Conservation (phyloP, 768 basidiomycete species). For the Tylopilus plumbeoviolaceoides region DNA sequence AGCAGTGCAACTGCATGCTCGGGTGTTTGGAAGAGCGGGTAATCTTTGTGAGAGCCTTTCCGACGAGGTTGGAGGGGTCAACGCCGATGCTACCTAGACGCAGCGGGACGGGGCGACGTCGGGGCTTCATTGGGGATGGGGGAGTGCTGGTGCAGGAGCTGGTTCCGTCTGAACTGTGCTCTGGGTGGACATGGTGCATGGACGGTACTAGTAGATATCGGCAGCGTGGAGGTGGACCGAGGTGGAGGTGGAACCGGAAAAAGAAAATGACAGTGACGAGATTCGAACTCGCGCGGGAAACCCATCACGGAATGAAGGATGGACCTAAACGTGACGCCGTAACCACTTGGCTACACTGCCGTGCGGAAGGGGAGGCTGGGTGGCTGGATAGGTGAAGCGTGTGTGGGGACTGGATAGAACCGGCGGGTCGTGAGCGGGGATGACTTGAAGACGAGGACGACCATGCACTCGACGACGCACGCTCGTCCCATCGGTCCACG, state of each 20-base stretch:
- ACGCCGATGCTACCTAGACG: conserved; percentile 32
- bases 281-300: conserved; percentile 59
- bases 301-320: conserved; percentile 46
- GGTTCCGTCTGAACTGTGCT: conserved; percentile 9
- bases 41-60: conserved; percentile 41
- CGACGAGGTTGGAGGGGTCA: conserved; percentile 40
- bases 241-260: conserved; percentile 5
- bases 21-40: conserved; percentile 43
- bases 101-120: conserved; percentile 34
- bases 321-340: conserved; percentile 56
- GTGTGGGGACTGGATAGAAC: background rate
- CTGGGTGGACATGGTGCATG: conserved; percentile 16
- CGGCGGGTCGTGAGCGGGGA: conserved; percentile 9
- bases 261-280: conserved; percentile 48
- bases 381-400: background rate
- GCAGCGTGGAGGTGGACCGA: conserved; percentile 4
- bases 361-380: accelerated
- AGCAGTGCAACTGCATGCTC: conserved; percentile 43
- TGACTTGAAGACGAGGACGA: conserved; percentile 9
- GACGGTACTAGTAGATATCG: conserved; percentile 6
- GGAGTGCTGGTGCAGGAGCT: too few species aligned
- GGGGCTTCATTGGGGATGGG: conserved; percentile 22
- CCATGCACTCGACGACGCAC: conserved; percentile 26
- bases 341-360: conserved; percentile 60
- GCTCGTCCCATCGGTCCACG: conserved; percentile 53